phyloP scores from a whole-genome alignment of 176 grass and related monocot species.

The Ananas comosus region DNA sequence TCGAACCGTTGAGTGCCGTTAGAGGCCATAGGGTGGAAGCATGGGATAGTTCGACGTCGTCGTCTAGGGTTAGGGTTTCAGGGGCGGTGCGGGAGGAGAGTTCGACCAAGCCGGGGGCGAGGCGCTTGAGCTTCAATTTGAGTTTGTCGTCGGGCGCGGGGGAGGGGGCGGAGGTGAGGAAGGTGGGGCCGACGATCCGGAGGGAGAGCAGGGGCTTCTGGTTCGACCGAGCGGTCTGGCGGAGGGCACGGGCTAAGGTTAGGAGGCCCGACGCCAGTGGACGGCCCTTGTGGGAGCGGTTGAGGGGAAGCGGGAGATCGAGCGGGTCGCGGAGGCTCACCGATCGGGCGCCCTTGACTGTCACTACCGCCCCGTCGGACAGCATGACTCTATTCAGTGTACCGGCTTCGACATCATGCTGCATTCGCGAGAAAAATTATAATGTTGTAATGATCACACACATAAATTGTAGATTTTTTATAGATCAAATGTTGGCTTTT shows the following conservation, averaged over 20 bases:
- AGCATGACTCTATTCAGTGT: constrained; percentile 85
- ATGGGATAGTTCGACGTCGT: constrained; percentile 25
- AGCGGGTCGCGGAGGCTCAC: constrained; percentile 73
- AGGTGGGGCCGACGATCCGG: constrained; percentile 60
- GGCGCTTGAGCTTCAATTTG: constrained; percentile 46
- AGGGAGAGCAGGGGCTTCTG: constrained; percentile 77
- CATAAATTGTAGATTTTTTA: too few species aligned
- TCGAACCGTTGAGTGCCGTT: constrained; percentile 64
- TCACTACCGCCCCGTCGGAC: constrained; percentile 78
- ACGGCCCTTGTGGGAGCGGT: constrained; percentile 43
- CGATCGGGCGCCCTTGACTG: constrained; percentile 72
- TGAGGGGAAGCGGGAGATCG: constrained; percentile 68
- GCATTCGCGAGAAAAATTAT: constrained; percentile 14
- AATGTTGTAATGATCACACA: background rate
- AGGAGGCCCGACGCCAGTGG: constrained; percentile 32
- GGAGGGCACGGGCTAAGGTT: constrained; percentile 59
- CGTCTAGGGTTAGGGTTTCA: background rate
- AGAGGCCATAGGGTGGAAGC: constrained; percentile 54
- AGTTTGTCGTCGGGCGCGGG: constrained; percentile 54
- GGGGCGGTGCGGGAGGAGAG: constrained; percentile 43
- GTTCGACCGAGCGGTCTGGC: constrained; percentile 35
- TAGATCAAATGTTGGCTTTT: background rate
- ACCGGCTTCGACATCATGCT: constrained; percentile 95
- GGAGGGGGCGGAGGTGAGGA: constrained; percentile 57
- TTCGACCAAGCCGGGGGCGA: constrained; percentile 66